phyloP scores from a whole-genome alignment of 179 eudicot genomes.

The Spergularia azorica region DNA sequence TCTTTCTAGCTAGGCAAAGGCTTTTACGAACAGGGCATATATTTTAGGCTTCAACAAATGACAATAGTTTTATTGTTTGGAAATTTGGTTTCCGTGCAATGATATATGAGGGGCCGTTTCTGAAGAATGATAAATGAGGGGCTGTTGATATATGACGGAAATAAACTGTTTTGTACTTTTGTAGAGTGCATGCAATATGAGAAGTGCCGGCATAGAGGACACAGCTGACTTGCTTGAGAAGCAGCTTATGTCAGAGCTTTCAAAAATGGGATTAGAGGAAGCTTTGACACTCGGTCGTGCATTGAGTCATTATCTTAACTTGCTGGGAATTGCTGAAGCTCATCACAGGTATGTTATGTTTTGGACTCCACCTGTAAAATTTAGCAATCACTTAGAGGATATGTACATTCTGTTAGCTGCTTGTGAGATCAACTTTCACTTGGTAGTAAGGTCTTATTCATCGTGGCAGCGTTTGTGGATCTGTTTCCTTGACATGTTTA shows the following conservation, averaged over 20 bases:
- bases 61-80: not conserved
- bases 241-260: conserved; percentile 70
- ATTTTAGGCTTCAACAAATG: not conserved
- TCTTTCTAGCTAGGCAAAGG: not conserved
- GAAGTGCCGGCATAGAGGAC: conserved; percentile 67
- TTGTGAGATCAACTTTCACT: too few species aligned
- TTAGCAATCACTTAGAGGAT: not conserved
- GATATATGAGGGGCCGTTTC: too few species aligned
- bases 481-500: not conserved
- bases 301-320: conserved; percentile 74
- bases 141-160: too few species aligned
- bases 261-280: conserved; percentile 77
- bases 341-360: conserved; percentile 77
- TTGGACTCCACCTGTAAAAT: not conserved
- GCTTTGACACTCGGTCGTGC: conserved; percentile 68
- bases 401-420: not conserved
- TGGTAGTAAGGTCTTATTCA: too few species aligned
- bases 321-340: conserved; percentile 88
- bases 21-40: not conserved
- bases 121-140: too few species aligned
- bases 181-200: conserved; percentile 86
- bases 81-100: not conserved
- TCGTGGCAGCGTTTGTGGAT: not conserved
- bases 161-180: conserved; percentile 14
- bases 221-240: conserved; percentile 82